Evolutionary conservation across 148 eudicot genomes (phyloP), one percentile per base, ranked within the genome.

Genomic region (Hydrangea macrophylla): DNA sequence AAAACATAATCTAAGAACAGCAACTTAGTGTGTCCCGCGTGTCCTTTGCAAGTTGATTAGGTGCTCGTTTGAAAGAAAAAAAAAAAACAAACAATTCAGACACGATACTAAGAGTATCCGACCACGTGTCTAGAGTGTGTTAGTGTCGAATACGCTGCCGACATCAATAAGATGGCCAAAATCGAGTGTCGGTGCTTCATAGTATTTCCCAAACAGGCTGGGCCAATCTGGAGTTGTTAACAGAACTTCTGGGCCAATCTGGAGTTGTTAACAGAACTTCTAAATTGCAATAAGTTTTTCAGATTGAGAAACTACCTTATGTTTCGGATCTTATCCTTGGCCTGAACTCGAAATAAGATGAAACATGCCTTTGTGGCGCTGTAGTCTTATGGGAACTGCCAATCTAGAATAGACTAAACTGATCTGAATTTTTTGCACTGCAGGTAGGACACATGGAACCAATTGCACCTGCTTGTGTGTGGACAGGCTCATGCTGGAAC

Each of bases 401-500:
- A 57, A 6, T 58, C 81, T 81, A 86, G 70, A 81, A 79, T 45
- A 63, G 48, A 70, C 71, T 76, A 63, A 70, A 89, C 72, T 80
- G 94, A 31, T 82, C 84, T 0, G 90, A 79, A 74, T 81, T 78
- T 73, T 81, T 83, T 68, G 86, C 83, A 78, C 86, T 87, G 82
- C 98, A 92, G 53, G 81, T 55, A 72, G 96, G 96, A 73, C 98
- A 92, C 73, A 92, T 44, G 48, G 80, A 75, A 40, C 96, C 98
- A 48, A 89, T 85, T 32, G 86, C 84, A 42, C 90, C 90, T 48
- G 82, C 76, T 78, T 92, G 87, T 42, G 82, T 58, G 31, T 73
- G 80, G 17, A 70, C 45, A 35, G 92, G 76, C 51, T 90, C 87
- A 39, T 79, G 88, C 64, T 80, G 87, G 69, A 92, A 90, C 68